A percentile compares a stretch with the other conserved stretches of the same genome.
Conservation (phyloP, 225 moss, liverwort and hornwort genomes). For the Neckera pumila region DNA sequence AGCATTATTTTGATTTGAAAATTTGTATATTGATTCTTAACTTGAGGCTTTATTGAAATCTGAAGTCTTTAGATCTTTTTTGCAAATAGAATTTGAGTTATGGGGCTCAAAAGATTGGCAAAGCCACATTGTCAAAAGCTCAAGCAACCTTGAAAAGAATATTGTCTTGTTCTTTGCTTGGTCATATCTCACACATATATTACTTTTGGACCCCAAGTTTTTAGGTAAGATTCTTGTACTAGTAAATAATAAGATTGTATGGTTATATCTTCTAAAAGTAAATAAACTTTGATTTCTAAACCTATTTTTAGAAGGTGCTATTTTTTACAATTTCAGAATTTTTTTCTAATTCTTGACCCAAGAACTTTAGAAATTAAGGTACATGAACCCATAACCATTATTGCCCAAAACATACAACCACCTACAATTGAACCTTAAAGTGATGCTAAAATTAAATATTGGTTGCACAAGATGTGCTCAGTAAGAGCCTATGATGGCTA, state of each 20-base stretch:
- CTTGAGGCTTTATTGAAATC: neutral
- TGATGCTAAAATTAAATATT: neutral
- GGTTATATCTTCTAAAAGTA: neutral
- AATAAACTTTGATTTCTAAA: neutral
- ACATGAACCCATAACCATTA: neutral
- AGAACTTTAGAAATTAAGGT: rapidly evolving
- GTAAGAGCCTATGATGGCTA: neutral
- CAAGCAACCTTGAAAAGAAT: rapidly evolving
- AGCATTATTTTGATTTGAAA: neutral
- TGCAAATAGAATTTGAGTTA: neutral
- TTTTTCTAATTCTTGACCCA: neutral
- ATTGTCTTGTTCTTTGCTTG: rapidly evolving
- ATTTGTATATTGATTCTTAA: neutral
- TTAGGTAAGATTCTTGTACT: rapidly evolving
- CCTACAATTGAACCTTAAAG: neutral
- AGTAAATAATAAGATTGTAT: neutral
- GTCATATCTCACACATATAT: neutral
- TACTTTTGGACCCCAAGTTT: rapidly evolving
- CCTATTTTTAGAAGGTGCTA: rapidly evolving
- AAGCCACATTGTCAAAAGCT: neutral
- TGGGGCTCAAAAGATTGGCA: neutral
- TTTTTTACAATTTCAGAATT: rapidly evolving
- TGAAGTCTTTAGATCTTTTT: too few relatives aligned
- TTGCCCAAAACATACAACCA: neutral
- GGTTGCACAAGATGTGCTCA: rapidly evolving